Evolutionary conservation across 2,329 filamentous ascomycete genomes (phyloP).

Genomic region (Colletotrichum australisinense): DNA sequence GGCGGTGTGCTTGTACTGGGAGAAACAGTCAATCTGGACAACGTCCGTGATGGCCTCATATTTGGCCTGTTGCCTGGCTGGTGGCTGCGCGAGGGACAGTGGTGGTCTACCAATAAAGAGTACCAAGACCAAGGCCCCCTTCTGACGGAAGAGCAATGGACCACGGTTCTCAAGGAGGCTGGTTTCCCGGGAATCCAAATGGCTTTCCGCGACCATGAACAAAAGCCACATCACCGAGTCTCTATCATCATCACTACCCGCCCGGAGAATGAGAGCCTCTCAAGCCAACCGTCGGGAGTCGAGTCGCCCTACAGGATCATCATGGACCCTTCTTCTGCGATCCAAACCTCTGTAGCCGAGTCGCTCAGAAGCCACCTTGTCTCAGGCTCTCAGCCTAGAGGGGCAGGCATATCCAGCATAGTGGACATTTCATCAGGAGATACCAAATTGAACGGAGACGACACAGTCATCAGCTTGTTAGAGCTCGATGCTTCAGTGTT

Average conservation of each 20-base stretch:
- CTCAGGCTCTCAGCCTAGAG: neutral
- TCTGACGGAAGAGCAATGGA: constrained; percentile 40
- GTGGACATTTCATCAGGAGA: neutral
- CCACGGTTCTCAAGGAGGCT: constrained; percentile 27
- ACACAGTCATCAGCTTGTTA: neutral
- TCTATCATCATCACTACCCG: neutral
- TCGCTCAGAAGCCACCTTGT: neutral
- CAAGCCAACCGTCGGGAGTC: neutral
- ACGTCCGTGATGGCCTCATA: constrained; percentile 36
- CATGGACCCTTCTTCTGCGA: neutral
- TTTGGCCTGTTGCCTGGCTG: constrained; percentile 51
- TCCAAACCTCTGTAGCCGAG: neutral
- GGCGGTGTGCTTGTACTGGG: constrained; percentile 42
- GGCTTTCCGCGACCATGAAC: constrained; percentile 38
- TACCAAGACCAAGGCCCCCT: constrained; percentile 37
- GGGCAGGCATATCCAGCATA: neutral
- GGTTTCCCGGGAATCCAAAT: constrained; percentile 39
- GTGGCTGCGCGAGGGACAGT: constrained; percentile 45
- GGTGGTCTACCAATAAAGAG: constrained; percentile 39
- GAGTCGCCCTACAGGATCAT: neutral
- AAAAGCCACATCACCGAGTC: constrained; percentile 6
- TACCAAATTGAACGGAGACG: neutral
- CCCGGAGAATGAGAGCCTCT: neutral
- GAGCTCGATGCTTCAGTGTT: constrained; percentile 12
- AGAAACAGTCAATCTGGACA: constrained; percentile 35